phyloP scores from a whole-genome alignment of 2,329 filamentous ascomycete genomes.

The Colletotrichum incanum region DNA sequence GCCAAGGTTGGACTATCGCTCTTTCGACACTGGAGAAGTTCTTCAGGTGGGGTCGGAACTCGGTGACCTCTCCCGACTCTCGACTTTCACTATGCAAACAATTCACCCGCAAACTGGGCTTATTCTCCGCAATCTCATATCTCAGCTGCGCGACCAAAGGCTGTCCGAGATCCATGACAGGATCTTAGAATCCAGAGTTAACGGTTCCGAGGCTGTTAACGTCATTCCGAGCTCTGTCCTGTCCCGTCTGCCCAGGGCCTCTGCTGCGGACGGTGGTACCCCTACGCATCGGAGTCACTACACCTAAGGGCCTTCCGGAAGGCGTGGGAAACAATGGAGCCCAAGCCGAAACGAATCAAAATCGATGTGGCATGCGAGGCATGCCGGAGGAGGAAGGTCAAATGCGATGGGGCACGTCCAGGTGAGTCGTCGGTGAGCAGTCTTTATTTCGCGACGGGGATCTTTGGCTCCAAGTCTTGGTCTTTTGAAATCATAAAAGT shows the following conservation, averaged over 20 bases:
- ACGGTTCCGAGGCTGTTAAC: conserved; percentile 24
- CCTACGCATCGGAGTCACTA: neutral
- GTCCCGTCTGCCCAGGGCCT: neutral
- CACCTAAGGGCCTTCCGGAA: neutral
- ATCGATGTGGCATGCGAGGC: conserved; percentile 61
- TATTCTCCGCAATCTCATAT: conserved; percentile 26
- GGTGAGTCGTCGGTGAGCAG: conserved; percentile 47
- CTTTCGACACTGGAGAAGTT: neutral
- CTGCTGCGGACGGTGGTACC: neutral
- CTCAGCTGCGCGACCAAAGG: conserved; percentile 4
- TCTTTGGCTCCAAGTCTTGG: conserved; percentile 5
- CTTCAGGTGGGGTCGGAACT: conserved; percentile 31
- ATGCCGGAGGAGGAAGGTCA: conserved; percentile 59
- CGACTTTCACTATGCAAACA: conserved; percentile 28
- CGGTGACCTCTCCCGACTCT: conserved; percentile 19
- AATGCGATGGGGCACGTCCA: conserved; percentile 59
- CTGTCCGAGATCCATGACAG: conserved; percentile 32
- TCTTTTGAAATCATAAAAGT: neutral
- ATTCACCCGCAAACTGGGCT: conserved; percentile 20
- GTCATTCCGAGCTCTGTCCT: conserved; percentile 14
- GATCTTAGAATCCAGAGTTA: conserved; percentile 2
- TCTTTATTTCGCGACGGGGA: neutral
- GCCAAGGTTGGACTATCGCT: neutral
- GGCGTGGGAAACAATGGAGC: conserved; percentile 33
- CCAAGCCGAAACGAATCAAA: conserved; percentile 57